phyloP scores from a whole-genome alignment of 441 rosid genomes.

The Isatis lusitanica region DNA sequence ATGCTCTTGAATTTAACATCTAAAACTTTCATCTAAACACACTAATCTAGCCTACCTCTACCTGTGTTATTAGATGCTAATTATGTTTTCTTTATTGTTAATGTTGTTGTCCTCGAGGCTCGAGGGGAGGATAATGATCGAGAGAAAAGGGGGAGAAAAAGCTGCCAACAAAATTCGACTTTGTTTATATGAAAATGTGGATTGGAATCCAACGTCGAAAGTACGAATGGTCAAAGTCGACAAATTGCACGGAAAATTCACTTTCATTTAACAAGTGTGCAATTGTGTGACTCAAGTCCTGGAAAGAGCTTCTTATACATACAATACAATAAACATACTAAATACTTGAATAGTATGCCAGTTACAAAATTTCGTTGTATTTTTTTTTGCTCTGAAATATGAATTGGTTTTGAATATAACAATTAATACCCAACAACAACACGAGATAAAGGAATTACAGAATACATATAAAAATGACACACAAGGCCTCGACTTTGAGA shows the following conservation, averaged over 20 bases:
- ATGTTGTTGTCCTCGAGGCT: neutral
- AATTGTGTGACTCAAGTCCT: neutral
- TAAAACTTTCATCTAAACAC: neutral
- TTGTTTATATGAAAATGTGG: neutral
- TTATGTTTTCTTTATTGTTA: neutral
- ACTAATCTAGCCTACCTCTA: neutral
- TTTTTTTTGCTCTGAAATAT: neutral
- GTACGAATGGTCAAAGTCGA: neutral
- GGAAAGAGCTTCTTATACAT: neutral
- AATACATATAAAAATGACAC: constrained; percentile 10
- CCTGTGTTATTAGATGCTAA: too few species aligned
- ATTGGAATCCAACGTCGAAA: constrained; percentile 4
- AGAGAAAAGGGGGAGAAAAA: neutral
- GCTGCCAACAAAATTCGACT: constrained; percentile 8
- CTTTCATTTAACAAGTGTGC: neutral
- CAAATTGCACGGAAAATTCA: neutral
- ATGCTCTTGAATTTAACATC: neutral
- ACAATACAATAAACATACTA: neutral
- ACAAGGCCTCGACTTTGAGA: constrained; percentile 3
- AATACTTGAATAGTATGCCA: neutral
- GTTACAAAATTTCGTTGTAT: neutral
- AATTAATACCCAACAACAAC: constrained; percentile 6
- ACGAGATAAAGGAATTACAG: constrained; percentile 7
- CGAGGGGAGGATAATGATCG: neutral
- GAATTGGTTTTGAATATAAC: neutral